Evolutionary conservation across 495 filamentous ascomycete genomes (phyloP), one percentile per base, ranked within the genome.

Genomic region (Neurospora sp.): DNA sequence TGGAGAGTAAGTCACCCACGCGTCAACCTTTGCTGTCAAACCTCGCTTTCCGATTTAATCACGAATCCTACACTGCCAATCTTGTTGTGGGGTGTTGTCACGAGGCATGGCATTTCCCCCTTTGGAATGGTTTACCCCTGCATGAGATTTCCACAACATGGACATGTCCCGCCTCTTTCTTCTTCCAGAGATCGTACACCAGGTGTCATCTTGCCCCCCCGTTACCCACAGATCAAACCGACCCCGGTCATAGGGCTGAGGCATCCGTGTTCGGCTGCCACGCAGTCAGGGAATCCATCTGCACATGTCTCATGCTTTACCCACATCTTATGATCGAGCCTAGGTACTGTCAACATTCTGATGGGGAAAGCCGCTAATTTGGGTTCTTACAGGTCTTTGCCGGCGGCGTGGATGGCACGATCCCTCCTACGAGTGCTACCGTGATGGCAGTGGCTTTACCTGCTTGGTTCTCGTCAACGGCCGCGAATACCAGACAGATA

Each of bases 391-490:
- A 99, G 96, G 94, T 86, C 90, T 99, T 82, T 99, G 96, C 86
- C 91, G 91, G 81, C 95, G 96, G 79, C 94, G 96, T 82, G 92
- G 92, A 82, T 99, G 96, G 96, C 90, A 90, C 77, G 93, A 97
- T 81, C 96, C 96, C 76, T 86, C 89, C 79, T 99, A 96, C 87
- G 92, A 96, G 84, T 89, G 89, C 78, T 94, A 92, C 87, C 85
- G 85, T 73, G 87, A 88, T 74, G 81, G 86, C 72, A 86, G 85
- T 77, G 96, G 96, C 74, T 97, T 90, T 83, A 91, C 89, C 42
- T 99, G 96, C 89, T 91, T 92, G 35, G 96, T 97, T 39, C 89
- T 94, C 77, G 96, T 99, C 82, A 98, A 99, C 84, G 94, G 95
- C 78, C 91, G 96, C 80, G 93, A 97, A 83, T 99, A 98, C 87